phyloP scores from a whole-genome alignment of 2,329 filamentous ascomycete species.

The Beauveria caledonica region DNA sequence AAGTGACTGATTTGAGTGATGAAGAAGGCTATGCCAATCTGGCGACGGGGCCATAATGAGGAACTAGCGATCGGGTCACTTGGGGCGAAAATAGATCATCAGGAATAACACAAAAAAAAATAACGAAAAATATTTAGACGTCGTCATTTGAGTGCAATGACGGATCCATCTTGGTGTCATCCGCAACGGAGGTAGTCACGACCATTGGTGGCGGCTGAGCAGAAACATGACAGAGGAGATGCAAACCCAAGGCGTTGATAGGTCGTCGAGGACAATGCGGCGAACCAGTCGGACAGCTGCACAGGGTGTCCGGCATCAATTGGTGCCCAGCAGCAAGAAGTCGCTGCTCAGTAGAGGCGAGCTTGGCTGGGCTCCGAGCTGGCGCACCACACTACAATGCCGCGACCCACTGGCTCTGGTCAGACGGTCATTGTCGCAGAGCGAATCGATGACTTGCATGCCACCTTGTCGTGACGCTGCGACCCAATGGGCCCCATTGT shows the following conservation, averaged over 20 bases:
- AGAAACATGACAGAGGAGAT: conserved; percentile 2
- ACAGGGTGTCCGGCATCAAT: background rate
- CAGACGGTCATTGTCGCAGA: conserved; percentile 10
- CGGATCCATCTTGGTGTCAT: conserved; percentile 11
- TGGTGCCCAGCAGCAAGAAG: background rate
- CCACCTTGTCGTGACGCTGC: background rate
- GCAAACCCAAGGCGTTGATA: conserved; percentile 4
- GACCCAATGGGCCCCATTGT: conserved; percentile 7
- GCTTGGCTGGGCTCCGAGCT: conserved; percentile 3
- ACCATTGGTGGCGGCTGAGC: conserved; percentile 11
- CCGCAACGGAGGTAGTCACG: background rate
- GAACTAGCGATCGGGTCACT: conserved; percentile 7
- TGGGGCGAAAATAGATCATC: background rate
- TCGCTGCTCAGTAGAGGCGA: background rate
- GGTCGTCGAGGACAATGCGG: background rate
- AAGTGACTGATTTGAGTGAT: background rate
- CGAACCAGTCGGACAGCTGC: conserved; percentile 10
- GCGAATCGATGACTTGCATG: conserved; percentile 13
- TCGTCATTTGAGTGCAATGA: conserved; percentile 10
- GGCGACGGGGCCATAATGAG: conserved; percentile 9
- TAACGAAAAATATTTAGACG: background rate
- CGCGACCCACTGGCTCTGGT: conserved; percentile 7
- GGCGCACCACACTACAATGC: conserved; percentile 6
- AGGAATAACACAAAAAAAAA: background rate
- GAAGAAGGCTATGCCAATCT: conserved; percentile 3